Evolutionary conservation across 1,284 basidiomycete genomes (phyloP).

Genomic region (Leccinum fuscescens): DNA sequence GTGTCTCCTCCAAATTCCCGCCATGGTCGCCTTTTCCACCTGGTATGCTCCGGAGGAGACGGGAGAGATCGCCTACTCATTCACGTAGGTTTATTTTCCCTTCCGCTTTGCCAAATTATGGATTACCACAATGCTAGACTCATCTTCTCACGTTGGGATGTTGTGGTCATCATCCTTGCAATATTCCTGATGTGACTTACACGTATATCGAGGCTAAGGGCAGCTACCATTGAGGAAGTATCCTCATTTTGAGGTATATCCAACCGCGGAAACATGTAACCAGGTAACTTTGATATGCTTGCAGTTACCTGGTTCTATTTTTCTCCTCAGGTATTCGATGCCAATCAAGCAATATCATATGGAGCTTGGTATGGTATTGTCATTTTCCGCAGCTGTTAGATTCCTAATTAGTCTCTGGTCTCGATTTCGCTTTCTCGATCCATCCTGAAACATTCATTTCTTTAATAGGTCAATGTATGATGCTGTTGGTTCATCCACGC

Average conservation of each 20-base stretch:
- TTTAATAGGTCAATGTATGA: slow-evolving; percentile 73
- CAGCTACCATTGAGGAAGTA: slow-evolving; percentile 95
- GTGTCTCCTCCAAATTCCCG: slow-evolving; percentile 95
- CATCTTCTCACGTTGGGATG: slow-evolving; percentile 99
- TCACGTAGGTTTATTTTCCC: slow-evolving; percentile 63
- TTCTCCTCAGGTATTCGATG: slow-evolving; percentile 38
- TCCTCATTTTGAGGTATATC: slow-evolving; percentile 81
- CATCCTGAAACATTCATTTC: background rate
- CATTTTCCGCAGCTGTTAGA: background rate
- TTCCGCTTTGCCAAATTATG: slow-evolving; percentile 2
- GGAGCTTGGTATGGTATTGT: slow-evolving; percentile 3
- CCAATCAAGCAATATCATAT: slow-evolving; percentile 17
- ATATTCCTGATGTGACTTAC: slow-evolving; percentile 88
- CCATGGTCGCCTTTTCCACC: slow-evolving; percentile 98
- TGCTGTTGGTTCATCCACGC: slow-evolving; percentile 84
- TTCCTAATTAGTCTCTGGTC: slow-evolving; percentile 20
- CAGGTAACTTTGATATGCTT: slow-evolving; percentile 4
- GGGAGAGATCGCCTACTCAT: slow-evolving; percentile 82
- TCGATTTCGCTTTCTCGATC: slow-evolving; percentile 9
- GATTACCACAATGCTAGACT: slow-evolving; percentile 50
- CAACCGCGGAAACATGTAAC: background rate
- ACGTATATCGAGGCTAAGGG: slow-evolving; percentile 98
- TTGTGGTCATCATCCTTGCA: slow-evolving; percentile 89
- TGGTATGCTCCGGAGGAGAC: slow-evolving; percentile 85
- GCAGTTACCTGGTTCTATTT: slow-evolving; percentile 60